Evolutionary conservation across 768 basidiomycete genomes (phyloP), one percentile per base, ranked within the genome.

Genomic region (Boletus edulis): DNA sequence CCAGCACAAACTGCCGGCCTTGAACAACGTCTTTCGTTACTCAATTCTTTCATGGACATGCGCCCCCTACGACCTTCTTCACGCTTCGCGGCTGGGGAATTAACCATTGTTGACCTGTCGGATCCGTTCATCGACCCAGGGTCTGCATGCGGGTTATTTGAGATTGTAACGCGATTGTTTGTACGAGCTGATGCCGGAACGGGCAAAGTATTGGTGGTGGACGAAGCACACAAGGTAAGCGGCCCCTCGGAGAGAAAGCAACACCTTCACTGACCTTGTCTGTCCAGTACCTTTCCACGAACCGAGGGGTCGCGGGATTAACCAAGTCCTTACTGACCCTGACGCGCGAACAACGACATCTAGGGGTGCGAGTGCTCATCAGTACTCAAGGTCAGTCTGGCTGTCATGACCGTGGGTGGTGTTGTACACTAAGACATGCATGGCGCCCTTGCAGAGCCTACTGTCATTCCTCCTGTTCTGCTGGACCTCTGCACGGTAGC

Each of bases 181-280:
- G 75, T 84, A 2, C 75, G 86, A 29, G 76, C 81, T 1, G 70
- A 81, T 1, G 74, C 84, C 7, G 73, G 67, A 5, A 82, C 82
- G 0, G 85, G 85, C 5, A 87, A 86, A 54, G 79, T 85, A 1
- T 72, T 86, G 6, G 78, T 87, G 0, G 82, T 88, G 1, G 86
- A 89, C 45, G 86, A 89, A 55, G 86, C 87, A 0, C 86, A 88
- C 59, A 87, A 87, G 64, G 86, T 83, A 49, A 20, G 46, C n/a
- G 2, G 9, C 7, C 15, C 39, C 38, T 37, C n/a, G 34, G 17
- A n/a, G 8, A 18, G 20, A 11, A n/a, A 10, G 10, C 34, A 29
- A 20, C 31, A 12, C 42, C 17, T 20, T 11, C 42, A 4, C 41
- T 51, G 27, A 40, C 38, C 22, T 24, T 17, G 32, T 5, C 32